Evolutionary conservation across 495 filamentous ascomycete species (phyloP), one percentile per base, ranked within the genome.

Genomic region (Podospora pseudoanserina): DNA sequence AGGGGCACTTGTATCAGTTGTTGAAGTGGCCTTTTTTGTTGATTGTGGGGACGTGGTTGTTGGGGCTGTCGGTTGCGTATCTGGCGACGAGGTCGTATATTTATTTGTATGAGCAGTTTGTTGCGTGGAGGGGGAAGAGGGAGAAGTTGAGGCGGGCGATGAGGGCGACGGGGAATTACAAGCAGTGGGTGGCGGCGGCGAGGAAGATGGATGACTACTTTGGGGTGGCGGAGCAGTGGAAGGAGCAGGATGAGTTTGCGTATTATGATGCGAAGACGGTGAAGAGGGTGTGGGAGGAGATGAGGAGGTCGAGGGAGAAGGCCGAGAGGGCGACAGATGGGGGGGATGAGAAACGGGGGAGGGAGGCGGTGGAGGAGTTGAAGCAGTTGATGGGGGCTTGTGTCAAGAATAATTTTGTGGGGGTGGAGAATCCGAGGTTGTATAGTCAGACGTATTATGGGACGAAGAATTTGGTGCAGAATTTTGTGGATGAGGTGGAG

Each of bases 391-490:
- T 95, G 34, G 93, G 97, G 80, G 90, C 90, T 18, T 97, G 94
- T 72, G 90, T 98, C 68, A 99, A 97, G 86, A 96, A 91, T 77
- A 98, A 98, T 74, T 98, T 97, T 78, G 91, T 90, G 11, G 95
- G 95, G 0, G 88, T 95, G n/a, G 95, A 99, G 79, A 97, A 97
- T 70, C 89, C 95, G 23, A 84, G 92, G 54, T 83, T 99, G 15
- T 99, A 99, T 76, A 94, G 91, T 71, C 92, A 98, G 80, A 94
- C 94, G 1, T 98, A 99, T 72, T 96, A 93, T 67, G 95, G 96
- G 26, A 99, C 95, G 1, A 99, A 99, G 76, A 86, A 93, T 55
- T 77, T 97, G 59, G 93, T 96, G 18, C 96, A 98, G 79, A 85
- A 88, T 55, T 97, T 91, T 74, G 83, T 97, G 62, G 92, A 97